A percentile compares a stretch with the other conserved stretches of the same genome.
These are phyloP conservation scores for Malus orientalis DNA, from an alignment of 306 rosid species.

Conservation along the genomic window DNA sequence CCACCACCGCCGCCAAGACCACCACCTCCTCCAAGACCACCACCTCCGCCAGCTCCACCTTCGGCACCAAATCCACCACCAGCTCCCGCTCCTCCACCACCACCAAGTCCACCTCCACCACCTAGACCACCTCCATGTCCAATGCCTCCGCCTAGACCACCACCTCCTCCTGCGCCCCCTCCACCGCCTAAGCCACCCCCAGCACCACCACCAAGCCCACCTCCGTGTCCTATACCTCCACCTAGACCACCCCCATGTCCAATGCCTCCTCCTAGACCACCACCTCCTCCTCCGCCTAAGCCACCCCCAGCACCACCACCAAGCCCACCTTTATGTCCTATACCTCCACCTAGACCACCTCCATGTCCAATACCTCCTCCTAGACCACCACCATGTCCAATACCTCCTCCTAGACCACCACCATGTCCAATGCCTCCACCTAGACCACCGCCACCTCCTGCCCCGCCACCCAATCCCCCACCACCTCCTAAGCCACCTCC, in stretches of 20 bases:
- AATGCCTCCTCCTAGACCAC: background rate
- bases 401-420: background rate
- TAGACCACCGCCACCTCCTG: background rate
- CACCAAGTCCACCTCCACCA: slow-evolving; percentile 26
- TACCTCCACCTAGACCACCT: too few relatives aligned
- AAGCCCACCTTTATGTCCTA: too few relatives aligned
- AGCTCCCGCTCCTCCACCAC: slow-evolving; percentile 5
- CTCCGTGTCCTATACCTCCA: too few relatives aligned
- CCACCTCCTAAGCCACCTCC: slow-evolving; percentile 24
- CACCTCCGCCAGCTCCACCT: slow-evolving; percentile 17
- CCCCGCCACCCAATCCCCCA: slow-evolving; percentile 24
- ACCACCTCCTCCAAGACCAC: slow-evolving; percentile 20
- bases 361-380: slow-evolving; percentile 8
- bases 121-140: slow-evolving; percentile 8
- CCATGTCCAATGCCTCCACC: slow-evolving; percentile 7
- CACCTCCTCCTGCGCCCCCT: slow-evolving; percentile 16
- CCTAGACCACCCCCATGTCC: too few relatives aligned
- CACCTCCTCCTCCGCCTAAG: slow-evolving; percentile 24
- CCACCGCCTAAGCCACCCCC: slow-evolving; percentile 27
- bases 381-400: background rate
- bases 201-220: background rate
- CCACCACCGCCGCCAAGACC: slow-evolving; percentile 25
- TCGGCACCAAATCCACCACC: slow-evolving; percentile 26
- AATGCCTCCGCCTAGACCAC: background rate
- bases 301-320: slow-evolving; percentile 12